These are phyloP conservation scores for Paramecium biaurelia DNA, from an alignment of 73 alveolate genomes.

Conservation along the genomic window DNA sequence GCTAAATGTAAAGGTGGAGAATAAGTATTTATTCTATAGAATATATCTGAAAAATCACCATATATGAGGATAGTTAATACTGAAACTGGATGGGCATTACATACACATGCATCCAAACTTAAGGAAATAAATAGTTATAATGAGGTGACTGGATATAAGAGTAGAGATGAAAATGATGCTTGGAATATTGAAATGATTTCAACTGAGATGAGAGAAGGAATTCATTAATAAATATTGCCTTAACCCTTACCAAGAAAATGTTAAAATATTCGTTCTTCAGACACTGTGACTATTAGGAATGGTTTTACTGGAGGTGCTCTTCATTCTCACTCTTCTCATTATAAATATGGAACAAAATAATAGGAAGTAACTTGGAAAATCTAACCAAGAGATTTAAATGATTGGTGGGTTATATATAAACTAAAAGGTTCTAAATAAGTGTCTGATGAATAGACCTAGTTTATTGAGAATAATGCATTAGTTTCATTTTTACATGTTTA, in stretches of 20 bases:
- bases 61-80: background rate
- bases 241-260: background rate
- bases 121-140: background rate
- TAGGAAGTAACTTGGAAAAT: slow-evolving; percentile 35
- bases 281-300: background rate
- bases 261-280: background rate
- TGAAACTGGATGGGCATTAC: background rate
- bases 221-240: background rate
- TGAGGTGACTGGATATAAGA: background rate
- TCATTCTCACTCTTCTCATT: background rate
- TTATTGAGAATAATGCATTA: background rate
- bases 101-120: background rate
- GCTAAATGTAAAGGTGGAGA: background rate
- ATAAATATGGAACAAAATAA: background rate
- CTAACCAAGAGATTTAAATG: background rate
- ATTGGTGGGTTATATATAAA: slow-evolving; percentile 27
- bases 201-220: background rate
- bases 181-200: background rate
- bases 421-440: background rate
- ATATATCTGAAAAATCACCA: background rate
- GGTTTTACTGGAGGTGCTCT: slow-evolving; percentile 23
- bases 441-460: background rate
- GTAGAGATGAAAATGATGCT: background rate
- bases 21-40: background rate
- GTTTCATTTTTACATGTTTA: background rate